Conservation (phyloP, 176 grass and related monocot genomes). For the Carex kokanica region DNA sequence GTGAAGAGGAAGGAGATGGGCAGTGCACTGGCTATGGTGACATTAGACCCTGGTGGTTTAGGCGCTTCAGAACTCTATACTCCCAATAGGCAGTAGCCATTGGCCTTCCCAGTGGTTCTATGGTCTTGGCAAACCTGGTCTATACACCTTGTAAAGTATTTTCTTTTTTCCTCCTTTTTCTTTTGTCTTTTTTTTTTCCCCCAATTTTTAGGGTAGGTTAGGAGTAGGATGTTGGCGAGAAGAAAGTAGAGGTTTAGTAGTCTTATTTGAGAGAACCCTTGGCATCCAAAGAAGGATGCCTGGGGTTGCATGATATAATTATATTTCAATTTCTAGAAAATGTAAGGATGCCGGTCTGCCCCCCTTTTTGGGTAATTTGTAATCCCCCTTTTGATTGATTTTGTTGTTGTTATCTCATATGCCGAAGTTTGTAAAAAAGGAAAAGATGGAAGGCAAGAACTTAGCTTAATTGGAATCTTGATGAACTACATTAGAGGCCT, state of each 20-base stretch:
- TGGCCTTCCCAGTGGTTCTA: not conserved
- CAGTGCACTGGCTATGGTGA: conserved; percentile 95
- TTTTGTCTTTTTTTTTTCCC: conserved; percentile 36
- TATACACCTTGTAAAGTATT: conserved; percentile 31
- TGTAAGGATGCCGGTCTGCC: conserved; percentile 12
- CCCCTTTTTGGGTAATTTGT: conserved; percentile 19
- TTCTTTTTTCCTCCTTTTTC: conserved; percentile 28
- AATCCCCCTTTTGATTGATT: conserved; percentile 9
- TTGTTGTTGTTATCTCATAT: not conserved
- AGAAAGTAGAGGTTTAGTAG: conserved; percentile 29
- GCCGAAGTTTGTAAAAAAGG: conserved; percentile 16
- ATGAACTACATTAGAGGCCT: not conserved
- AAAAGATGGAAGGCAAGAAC: conserved; percentile 2
- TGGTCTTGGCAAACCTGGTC: not conserved
- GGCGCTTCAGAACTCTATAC: conserved; percentile 46
- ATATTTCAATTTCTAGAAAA: conserved; percentile 16
- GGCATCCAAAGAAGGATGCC: conserved; percentile 75
- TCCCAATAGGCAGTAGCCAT: conserved; percentile 11
- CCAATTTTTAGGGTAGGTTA: conserved; percentile 63
- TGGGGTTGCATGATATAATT: conserved; percentile 30
- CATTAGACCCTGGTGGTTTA: conserved; percentile 82
- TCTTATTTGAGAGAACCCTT: conserved; percentile 45
- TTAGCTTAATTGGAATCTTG: not conserved
- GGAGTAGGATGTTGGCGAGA: conserved; percentile 18
- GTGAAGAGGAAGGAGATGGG: conserved; percentile 75